Evolutionary conservation across 176 grass and related monocot genomes (phyloP), one percentile per base, ranked within the genome.

Genomic region (Cenchrus americanus): DNA sequence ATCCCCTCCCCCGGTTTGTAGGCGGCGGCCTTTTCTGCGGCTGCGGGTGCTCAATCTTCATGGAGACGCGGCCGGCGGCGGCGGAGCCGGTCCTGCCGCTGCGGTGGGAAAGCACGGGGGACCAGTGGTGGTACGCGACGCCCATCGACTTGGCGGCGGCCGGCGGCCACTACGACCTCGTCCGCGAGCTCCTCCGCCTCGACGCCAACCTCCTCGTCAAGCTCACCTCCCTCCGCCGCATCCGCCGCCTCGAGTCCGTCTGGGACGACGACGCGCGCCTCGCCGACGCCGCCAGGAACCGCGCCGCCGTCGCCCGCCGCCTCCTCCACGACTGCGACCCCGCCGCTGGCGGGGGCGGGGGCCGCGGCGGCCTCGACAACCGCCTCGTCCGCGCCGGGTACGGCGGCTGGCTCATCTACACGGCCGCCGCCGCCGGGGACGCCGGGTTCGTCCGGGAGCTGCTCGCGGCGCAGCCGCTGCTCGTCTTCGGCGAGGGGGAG

Each of bases 91-190:
- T 88, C 82, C 5, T 88, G 84, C 92, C 95, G 43, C 84, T 98
- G 37, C 88, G 95, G 79, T 98, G 95, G 95, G 92, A 95, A 88
- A 95, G 92, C 90, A 95, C 95, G 5, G 92, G 95, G n/a, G 92
- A 98, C 82, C 91, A 98, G 73, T 98, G 95, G 95, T 98, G 95
- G 95, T 98, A 91, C 62, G 95, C 95, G 26, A 95, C 95, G 18
- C 95, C 95, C 6, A 88, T 98, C 44, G 95, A 98, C 87, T 91
- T 79, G 84, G 95, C 95, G 17, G 95, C 95, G 48, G 88, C 95
- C 13, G 93, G 87, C 42, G 95, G 95, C 78, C 93, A 98, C 85
- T 95, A 93, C 71, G 91, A 95, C 79, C 74, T 98, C 50, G 95
- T 98, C 73, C 77, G 95, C n/a, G 89, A 98, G 87, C 95, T 98